Base-by-base conservation (phyloP, 352 stramenopile genomes). In the Globisporangium barbulae region DNA sequence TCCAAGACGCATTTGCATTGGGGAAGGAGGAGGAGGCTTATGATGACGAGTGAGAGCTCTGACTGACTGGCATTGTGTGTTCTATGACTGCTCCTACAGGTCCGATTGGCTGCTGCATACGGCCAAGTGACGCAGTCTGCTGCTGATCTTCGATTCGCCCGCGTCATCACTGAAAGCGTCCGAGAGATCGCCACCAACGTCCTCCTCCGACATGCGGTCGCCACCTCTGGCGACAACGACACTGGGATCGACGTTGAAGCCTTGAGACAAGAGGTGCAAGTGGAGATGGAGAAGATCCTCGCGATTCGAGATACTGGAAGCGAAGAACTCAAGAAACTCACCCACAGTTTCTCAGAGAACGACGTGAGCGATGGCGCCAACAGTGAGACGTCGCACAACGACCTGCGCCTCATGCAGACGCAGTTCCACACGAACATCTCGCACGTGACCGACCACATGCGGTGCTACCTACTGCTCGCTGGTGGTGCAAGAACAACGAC, bases 371-470 rank as follows among this genome's bases (percentile, higher is more conserved):
- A 76, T 5, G 30, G 47, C 7, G 54, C 58, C 12, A 54, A 30
- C 25, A 56, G 59, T 19, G 30, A 44, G 25, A 47, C 45, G 15
- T 37, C 70, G 22, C 58, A 42, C 0, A 15, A 55, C 0, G 69
- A 78, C 22, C 22, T 74, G 3, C 47, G 66, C 15, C 35, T 76
- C 17, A 73, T 68, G n/a, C 71, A 76, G 6, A 76, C 62, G 6
- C 62, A 63, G 39, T 35, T 68, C 25, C 35, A 21, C 25, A 52
- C 41, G n/a, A 53, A 8, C 13, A 28, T 63, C 25, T 33, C 30
- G n/a, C 45, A 54, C 22, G 47, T 53, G 45, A 28, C 54, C 0
- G 62, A 63, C 25, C 63, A 53, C 2, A 56, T 67, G 39, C 63
- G 39, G 1, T 39, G 41, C 17, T 50, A 13, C 5, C 10, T 68